Conservation (phyloP, 108 stramenopile genomes). For the Nitzschia sp. region DNA sequence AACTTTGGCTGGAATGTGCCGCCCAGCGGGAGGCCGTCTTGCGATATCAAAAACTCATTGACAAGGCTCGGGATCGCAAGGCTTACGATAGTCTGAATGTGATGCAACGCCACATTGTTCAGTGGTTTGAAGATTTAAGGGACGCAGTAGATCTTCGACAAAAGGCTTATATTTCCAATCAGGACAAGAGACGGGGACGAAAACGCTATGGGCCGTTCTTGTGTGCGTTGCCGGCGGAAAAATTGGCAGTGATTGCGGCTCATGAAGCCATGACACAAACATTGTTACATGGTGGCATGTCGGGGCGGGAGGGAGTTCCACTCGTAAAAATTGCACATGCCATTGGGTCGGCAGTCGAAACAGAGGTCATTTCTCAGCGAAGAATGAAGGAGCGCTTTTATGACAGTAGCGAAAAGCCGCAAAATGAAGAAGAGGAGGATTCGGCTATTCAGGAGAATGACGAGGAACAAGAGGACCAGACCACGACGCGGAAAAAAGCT, state of each 20-base stretch:
- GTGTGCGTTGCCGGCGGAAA: slow-evolving; percentile 79
- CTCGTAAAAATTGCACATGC: slow-evolving; percentile 54
- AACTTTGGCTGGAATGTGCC: slow-evolving; percentile 80
- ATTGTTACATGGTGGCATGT: slow-evolving; percentile 30
- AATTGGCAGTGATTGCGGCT: slow-evolving; percentile 88
- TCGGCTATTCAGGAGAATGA: slow-evolving; percentile 1
- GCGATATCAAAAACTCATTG: slow-evolving; percentile 56
- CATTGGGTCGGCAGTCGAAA: slow-evolving; percentile 78
- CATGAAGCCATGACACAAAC: slow-evolving; percentile 71
- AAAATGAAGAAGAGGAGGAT: slow-evolving; percentile 27
- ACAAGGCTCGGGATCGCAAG: slow-evolving; percentile 67
- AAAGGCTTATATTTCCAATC: slow-evolving; percentile 56
- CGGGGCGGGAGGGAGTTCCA: slow-evolving; percentile 50
- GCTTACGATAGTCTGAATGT: slow-evolving; percentile 63
- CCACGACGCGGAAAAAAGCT: neutral
- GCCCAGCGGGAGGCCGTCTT: slow-evolving; percentile 67
- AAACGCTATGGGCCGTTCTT: slow-evolving; percentile 85
- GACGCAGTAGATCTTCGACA: slow-evolving; percentile 72
- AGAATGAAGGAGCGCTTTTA: slow-evolving; percentile 55
- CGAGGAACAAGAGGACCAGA: slow-evolving; percentile 1
- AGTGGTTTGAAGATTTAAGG: slow-evolving; percentile 80
- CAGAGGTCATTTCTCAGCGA: slow-evolving; percentile 83
- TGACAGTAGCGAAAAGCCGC: slow-evolving; percentile 1
- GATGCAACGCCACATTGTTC: slow-evolving; percentile 65
- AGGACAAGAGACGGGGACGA: slow-evolving; percentile 36